phyloP scores from a whole-genome alignment of 1,284 basidiomycete genomes.

The Mycena sp. region DNA sequence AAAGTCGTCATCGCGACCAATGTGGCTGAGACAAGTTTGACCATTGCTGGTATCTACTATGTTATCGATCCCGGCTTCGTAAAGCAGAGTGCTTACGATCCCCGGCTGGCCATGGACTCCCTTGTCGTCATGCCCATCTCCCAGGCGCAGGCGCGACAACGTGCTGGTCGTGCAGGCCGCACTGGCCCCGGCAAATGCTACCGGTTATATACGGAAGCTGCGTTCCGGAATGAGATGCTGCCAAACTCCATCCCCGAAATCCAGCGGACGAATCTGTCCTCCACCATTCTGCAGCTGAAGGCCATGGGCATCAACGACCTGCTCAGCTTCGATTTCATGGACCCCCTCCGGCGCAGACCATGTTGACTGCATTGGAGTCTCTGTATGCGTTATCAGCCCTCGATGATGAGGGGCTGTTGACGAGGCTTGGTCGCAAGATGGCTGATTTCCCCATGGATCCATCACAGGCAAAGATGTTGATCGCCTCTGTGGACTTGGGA shows the following conservation, averaged over 20 bases:
- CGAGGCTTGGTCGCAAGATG: constrained; percentile 96
- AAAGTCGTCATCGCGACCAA: constrained; percentile 99
- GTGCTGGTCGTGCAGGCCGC: constrained; percentile 94
- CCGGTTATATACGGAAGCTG: constrained; percentile 96
- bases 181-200: constrained; percentile 99
- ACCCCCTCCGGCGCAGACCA: constrained; percentile 97
- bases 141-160: constrained; percentile 96
- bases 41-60: constrained; percentile 99
- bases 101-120: constrained; percentile 97
- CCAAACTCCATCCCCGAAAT: constrained; percentile 99
- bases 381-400: constrained; percentile 95
- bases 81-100: constrained; percentile 99
- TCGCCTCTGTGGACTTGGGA: constrained; percentile 96
- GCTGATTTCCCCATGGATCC: constrained; percentile 99
- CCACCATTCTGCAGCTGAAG: constrained; percentile 95
- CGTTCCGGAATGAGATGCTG: constrained; percentile 98
- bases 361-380: constrained; percentile 94
- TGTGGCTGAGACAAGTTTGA: constrained; percentile 98
- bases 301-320: constrained; percentile 99
- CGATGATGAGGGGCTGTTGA: constrained; percentile 96
- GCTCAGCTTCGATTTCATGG: constrained; percentile 99
- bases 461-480: constrained; percentile 96
- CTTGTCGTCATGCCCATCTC: constrained; percentile 99
- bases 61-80: constrained; percentile 99
- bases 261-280: constrained; percentile 92